Base-by-base conservation (phyloP, 371 early-diverging fungal genomes). In the Chytridiales sp. region DNA sequence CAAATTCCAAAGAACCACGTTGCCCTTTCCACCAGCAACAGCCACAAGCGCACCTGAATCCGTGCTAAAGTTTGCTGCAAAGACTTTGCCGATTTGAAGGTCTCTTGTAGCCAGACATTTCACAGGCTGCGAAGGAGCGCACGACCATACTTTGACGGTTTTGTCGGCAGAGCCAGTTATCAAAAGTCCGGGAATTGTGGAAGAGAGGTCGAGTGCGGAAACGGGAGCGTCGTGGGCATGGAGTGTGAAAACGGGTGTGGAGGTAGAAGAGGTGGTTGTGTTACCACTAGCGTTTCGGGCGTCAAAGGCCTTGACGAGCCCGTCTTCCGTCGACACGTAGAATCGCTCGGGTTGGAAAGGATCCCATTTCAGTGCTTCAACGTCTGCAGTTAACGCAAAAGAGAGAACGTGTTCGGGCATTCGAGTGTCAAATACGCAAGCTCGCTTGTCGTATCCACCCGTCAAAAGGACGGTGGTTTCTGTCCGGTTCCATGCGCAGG, bases 141-240 rank as follows among this genome's bases (percentile, higher is more conserved):
- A 82, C 77, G 69, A 77, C 98, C 98, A 98, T 42, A 98, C 77
- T 78, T 96, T 97, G 76, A 93, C 87, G 9, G 70, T 69, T 60
- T 91, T 89, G 62, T 98, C 98, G 0, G 85, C 81, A 15, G 91
- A 87, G n/a, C 94, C 98, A 0, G 98, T 96, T 13, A 95, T 89
- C 44, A 98, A 68, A 46, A 89, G 84, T 1, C 89, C 90, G 22
- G 80, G 77, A 6, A 94, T 72, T 8, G 70, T 57, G 4, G 91
- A 80, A 70, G 87, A 88, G 63, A 94, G 76, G 74, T 95, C 96
- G 63, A 95, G 70, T 1, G 91, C 85, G 21, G 90, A 86, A 2
- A 91, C 91, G 9, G 95, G 86, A 59, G 84, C 85, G 64, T 93
- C 93, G 64, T 97, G 97, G 1, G 97, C 97, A 62, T 90, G 91